Percentiles rank a stretch among this genome's conserved stretches.
Evolutionary conservation across 257 asterid genomes (phyloP).

Genomic region (Salvia hispanica): DNA sequence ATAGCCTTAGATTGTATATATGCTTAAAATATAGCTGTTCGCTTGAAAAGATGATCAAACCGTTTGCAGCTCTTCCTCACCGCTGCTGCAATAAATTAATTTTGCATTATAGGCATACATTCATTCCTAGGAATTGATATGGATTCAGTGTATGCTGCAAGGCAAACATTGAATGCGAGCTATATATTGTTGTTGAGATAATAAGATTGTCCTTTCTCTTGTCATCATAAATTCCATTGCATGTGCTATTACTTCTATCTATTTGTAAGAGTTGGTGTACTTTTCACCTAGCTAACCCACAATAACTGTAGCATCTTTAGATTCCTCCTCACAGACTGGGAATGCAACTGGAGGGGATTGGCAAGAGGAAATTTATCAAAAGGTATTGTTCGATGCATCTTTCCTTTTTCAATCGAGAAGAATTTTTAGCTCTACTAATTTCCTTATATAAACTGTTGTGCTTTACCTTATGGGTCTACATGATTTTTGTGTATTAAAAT

Average conservation of each 20-base stretch:
- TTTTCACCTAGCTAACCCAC: slow-evolving; percentile 29
- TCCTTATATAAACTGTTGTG: slow-evolving; percentile 15
- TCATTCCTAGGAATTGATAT: slow-evolving; percentile 1
- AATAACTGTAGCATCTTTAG: slow-evolving; percentile 65
- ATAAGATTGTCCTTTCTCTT: neutral
- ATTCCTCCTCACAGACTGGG: slow-evolving; percentile 84
- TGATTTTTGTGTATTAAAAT: slow-evolving; percentile 13
- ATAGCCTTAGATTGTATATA: neutral
- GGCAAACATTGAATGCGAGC: neutral
- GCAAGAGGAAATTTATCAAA: slow-evolving; percentile 94
- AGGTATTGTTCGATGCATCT: slow-evolving; percentile 50
- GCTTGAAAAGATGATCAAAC: slow-evolving; percentile 1
- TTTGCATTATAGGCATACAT: neutral
- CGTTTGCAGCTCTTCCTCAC: neutral
- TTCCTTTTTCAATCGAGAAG: slow-evolving; percentile 20
- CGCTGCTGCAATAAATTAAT: neutral
- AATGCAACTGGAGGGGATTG: slow-evolving; percentile 72
- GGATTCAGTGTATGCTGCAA: slow-evolving; percentile 11
- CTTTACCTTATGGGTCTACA: slow-evolving; percentile 20
- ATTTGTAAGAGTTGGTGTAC: slow-evolving; percentile 19
- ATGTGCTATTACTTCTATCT: slow-evolving; percentile 15
- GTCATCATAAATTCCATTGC: neutral
- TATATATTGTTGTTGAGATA: neutral
- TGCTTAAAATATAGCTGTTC: neutral
- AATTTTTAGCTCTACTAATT: slow-evolving; percentile 20